Evolutionary conservation across 2,329 filamentous ascomycete species (phyloP), one percentile per base, ranked within the genome.

Genomic region (Botrytis tulipae): DNA sequence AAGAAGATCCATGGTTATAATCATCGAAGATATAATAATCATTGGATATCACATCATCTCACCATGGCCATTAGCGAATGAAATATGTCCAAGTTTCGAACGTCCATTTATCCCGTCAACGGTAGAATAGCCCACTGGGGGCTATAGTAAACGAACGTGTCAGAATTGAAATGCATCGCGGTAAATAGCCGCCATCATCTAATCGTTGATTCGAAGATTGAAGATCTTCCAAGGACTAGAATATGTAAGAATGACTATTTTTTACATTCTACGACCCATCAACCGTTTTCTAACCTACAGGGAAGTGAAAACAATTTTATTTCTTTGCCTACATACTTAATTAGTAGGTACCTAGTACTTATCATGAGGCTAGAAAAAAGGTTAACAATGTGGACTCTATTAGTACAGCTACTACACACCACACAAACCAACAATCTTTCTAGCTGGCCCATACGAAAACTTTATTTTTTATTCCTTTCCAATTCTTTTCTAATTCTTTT

Each of bases 161-260:
- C 57, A 60, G 32, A 35, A 32, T 46, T 22, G 10, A 22, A 46
- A 54, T 68, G 66, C 66, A 68, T 63, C 57, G 69, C 69, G 69
- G 62, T 54, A 71, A 71, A 62, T 71, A 71, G 69, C 69, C 69
- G 69, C 69, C 42, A 32, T 14, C n/a, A 71, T 63, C 35, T 29
- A 62, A 37, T 48, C 32, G 25, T 37, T 46, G 54, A 48, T 61
- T 35, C 29, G 69, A 46, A 61, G 42, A 7, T 29, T 12, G 40
- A 70, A 48, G 68, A 70, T 46, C 69, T 63, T 54, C 51, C n/a
- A 40, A 25, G 35, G 65, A 68, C 65, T 42, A 42, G 25, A 54
- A 37, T 46, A 51, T 67, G 65, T 35, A 54, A 46, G 68, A 70
- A 59, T 69, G 35, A 69, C n/a, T 32, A 29, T 57, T 42, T 37